Conservation (phyloP, 805 yeast species). For the Millerago galiae region DNA sequence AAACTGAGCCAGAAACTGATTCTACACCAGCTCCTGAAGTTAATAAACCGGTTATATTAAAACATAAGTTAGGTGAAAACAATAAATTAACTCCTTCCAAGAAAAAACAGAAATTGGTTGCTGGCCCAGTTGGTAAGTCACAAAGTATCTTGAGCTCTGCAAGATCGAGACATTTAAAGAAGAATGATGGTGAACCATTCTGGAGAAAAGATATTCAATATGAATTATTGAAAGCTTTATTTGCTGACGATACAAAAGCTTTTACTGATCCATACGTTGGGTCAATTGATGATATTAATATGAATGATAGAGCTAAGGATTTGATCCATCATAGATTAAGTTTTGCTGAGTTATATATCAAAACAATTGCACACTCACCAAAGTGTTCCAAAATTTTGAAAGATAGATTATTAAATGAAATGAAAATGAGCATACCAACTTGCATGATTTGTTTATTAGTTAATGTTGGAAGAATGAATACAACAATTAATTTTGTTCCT, state of each 20-base stretch:
- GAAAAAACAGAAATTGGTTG: slow-evolving; percentile 5
- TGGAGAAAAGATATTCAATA: slow-evolving; percentile 86
- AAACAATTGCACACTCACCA: slow-evolving; percentile 74
- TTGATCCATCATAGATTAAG: slow-evolving; percentile 43
- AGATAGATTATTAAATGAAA: slow-evolving; percentile 63
- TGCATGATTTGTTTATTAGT: slow-evolving; percentile 81
- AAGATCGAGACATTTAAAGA: slow-evolving; percentile 62
- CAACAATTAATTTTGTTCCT: slow-evolving; percentile 89
- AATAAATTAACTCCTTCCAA: neutral
- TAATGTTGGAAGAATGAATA: slow-evolving; percentile 89
- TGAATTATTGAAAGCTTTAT: slow-evolving; percentile 61
- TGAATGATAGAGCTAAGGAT: slow-evolving; percentile 29
- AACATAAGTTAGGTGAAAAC: slow-evolving; percentile 5
- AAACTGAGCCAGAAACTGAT: neutral
- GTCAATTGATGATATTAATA: slow-evolving; percentile 28
- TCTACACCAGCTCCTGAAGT: neutral
- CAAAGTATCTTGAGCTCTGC: slow-evolving; percentile 21
- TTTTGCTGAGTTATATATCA: slow-evolving; percentile 76
- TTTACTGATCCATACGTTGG: slow-evolving; percentile 59
- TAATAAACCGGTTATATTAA: slow-evolving; percentile 3
- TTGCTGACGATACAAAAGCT: slow-evolving; percentile 55
- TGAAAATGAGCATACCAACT: slow-evolving; percentile 59
- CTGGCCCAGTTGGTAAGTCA: slow-evolving; percentile 10
- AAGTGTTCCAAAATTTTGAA: slow-evolving; percentile 79
- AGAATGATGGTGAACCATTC: slow-evolving; percentile 86